phyloP scores from a whole-genome alignment of 2,329 filamentous ascomycete genomes.

The Camillea tinctor region DNA sequence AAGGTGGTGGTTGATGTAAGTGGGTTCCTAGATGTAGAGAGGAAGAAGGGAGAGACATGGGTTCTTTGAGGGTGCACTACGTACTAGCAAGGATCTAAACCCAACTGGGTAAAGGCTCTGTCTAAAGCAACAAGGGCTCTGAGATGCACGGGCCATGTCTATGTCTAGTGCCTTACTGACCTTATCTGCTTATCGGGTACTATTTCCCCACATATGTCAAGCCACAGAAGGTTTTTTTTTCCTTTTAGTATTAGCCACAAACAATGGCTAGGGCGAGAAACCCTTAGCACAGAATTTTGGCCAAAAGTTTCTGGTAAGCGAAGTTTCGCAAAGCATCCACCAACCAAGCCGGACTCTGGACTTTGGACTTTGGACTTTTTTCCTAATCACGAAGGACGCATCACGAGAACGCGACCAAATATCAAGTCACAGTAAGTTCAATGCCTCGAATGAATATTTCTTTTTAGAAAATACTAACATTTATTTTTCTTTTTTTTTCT shows the following conservation, averaged over 20 bases:
- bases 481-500: too few relatives aligned
- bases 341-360: slow-evolving; percentile 24
- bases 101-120: too few relatives aligned
- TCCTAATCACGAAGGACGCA: slow-evolving; percentile 26
- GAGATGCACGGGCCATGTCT: too few relatives aligned
- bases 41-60: slow-evolving; percentile 2
- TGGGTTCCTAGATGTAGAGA: background rate
- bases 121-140: too few relatives aligned
- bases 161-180: too few relatives aligned
- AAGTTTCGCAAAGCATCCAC: slow-evolving; percentile 25
- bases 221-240: slow-evolving; percentile 13
- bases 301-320: slow-evolving; percentile 28
- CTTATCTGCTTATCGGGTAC: too few relatives aligned
- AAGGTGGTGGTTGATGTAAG: slow-evolving; percentile 1
- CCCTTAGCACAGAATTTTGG: slow-evolving; percentile 34
- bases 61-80: slow-evolving; percentile 13
- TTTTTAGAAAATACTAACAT: slow-evolving; percentile 18
- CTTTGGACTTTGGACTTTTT: slow-evolving; percentile 23
- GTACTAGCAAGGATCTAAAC: too few relatives aligned
- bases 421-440: slow-evolving; percentile 48
- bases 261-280: slow-evolving; percentile 31
- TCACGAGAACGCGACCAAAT: slow-evolving; percentile 44
- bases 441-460: slow-evolving; percentile 7
- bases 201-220: slow-evolving; percentile 9
- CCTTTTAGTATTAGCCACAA: background rate